Evolutionary conservation across 2,329 filamentous ascomycete species (phyloP), one percentile per base, ranked within the genome.

Genomic region (Stemphylium beticola): DNA sequence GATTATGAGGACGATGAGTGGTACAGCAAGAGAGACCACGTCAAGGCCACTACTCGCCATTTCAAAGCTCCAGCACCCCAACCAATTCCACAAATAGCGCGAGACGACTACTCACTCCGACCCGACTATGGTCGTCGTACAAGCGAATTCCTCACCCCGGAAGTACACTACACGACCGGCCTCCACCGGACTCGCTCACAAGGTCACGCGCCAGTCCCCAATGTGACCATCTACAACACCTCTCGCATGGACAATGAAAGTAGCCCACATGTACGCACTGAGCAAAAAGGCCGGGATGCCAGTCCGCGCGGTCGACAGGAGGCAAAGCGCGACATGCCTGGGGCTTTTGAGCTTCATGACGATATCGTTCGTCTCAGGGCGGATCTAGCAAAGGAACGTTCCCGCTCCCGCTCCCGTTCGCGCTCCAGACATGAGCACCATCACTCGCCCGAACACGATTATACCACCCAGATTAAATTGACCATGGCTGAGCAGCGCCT

Each of bases 221-320:
- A 77, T 41, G 75, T 81, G 58, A 78, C 78, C 61, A 79, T 80
- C 57, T 76, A 78, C 70, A 80, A 80, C 64, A 76, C 76, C 49
- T 74, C 76, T 49, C 70, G 71, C 47, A 73, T 75, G 57, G 69
- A 76, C 57, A 72, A 71, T 48, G 72, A 74, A 38, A 73, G 64
- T 37, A 74, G 52, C 47, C 71, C 67, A 8, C 67, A 68, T 44
- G 67, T 77, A 12, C 71, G 66, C 55, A 68, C 68, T 38, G 67
- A 75, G 17, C 69, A 74, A n/a, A 57, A 54, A 32, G 26, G 36
- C 42, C 64, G 61, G 29, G 55, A 60, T 15, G 57, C 64, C 14
- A 71, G 63, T 57, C 62, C 69, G 36, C 67, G 69, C 24, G 71
- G 72, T 22, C 68, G 72, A 24, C 62, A 64, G 17, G 44, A 47